These are phyloP conservation scores for Zoysia pacifica DNA, from an alignment of 176 grass and related monocot genomes.

Conservation along the genomic window DNA sequence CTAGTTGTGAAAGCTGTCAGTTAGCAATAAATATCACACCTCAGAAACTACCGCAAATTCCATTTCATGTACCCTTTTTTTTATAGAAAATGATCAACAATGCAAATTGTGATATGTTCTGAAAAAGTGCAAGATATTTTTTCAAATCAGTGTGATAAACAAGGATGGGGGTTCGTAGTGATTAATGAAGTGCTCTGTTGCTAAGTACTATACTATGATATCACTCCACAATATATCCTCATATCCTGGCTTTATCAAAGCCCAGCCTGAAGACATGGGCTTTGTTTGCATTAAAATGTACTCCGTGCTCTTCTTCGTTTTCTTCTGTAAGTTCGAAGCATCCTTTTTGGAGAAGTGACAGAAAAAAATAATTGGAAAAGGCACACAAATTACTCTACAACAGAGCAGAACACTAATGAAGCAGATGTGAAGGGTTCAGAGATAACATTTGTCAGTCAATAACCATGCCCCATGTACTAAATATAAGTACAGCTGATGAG, in stretches of 20 bases:
- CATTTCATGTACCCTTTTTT: neutral
- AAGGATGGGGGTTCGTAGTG: neutral
- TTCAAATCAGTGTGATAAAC: neutral
- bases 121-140: neutral
- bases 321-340: neutral
- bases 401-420: neutral
- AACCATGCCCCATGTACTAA: neutral
- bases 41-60: neutral
- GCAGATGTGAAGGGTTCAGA: neutral
- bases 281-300: neutral
- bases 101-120: neutral
- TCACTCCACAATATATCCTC: neutral
- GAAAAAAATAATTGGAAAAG: neutral
- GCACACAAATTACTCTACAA: neutral
- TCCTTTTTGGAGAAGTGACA: neutral
- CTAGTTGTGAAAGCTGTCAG: neutral
- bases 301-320: neutral
- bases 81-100: neutral
- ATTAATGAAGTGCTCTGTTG: neutral
- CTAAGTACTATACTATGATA: neutral
- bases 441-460: neutral
- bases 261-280: neutral
- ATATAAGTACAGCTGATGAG: neutral
- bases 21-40: neutral
- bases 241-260: neutral